Conservation (phyloP, 164 flowering plant species). For the Kalanchoe fedtschenkoi region DNA sequence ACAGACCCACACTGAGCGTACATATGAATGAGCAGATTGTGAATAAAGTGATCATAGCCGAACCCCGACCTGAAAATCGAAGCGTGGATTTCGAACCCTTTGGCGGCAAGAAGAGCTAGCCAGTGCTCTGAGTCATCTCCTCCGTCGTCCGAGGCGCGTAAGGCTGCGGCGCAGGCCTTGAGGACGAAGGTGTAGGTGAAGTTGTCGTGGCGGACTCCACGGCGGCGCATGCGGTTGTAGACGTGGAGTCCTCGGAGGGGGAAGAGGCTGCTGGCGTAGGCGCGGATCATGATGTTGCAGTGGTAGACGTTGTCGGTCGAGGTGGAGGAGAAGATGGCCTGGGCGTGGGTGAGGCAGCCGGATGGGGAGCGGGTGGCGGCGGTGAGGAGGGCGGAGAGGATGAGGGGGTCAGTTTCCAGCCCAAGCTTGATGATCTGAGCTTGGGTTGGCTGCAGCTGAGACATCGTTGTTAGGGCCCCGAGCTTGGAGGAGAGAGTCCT, state of each 20-base stretch:
- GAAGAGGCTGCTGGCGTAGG: constrained; percentile 24
- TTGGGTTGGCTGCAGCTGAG: constrained; percentile 23
- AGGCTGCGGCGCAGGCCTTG: constrained; percentile 31
- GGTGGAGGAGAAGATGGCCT: constrained; percentile 21
- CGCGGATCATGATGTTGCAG: constrained; percentile 41
- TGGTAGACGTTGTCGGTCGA: constrained; percentile 18
- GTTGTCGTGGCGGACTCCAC: constrained; percentile 18
- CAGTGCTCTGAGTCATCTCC: no score
- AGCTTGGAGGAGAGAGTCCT: neutral
- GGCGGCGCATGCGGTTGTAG: constrained; percentile 27
- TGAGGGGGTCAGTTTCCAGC: constrained; percentile 11
- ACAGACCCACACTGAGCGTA: constrained; percentile 28
- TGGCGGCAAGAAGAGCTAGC: no score
- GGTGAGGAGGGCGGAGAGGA: constrained; percentile 19
- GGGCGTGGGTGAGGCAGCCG: constrained; percentile 31
- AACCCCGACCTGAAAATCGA: constrained; percentile 22
- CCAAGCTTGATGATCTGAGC: constrained; percentile 30
- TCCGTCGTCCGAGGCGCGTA: constrained; percentile 7
- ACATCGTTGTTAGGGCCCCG: constrained; percentile 17
- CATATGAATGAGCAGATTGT: constrained; percentile 28
- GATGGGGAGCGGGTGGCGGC: constrained; percentile 22
- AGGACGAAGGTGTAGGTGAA: constrained; percentile 36
- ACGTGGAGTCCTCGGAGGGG: constrained; percentile 27
- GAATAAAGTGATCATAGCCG: constrained; percentile 19
- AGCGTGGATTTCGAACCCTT: constrained; percentile 32